Evolutionary conservation across 2,329 filamentous ascomycete species (phyloP), one percentile per base, ranked within the genome.

Genomic region (Fusarium papillatum): DNA sequence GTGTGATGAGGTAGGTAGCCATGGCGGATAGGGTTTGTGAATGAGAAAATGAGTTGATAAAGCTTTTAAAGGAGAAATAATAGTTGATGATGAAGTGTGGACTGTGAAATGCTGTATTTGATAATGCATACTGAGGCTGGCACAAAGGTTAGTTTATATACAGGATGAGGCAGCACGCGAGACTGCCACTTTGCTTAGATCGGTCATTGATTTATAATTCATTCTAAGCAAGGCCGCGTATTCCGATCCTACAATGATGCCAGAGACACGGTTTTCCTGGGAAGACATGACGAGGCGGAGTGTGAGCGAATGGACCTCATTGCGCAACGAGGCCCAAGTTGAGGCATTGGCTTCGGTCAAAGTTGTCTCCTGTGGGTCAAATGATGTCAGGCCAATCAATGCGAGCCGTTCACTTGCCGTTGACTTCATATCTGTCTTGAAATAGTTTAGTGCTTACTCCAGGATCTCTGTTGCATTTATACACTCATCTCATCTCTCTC

Each of bases 1-100:
- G 82, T 2, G 81, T 82, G 72, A 84, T 69, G 11, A 84, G 78
- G 65, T 83, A 84, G 66, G 81, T 83, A 31, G 80, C n/a, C 82
- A 84, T 64, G 62, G 14, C 17, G 43, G 36, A 41, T 29, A 29
- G 10, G 6, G 9, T 11, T 19, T 22, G 29, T 26, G 17, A 16
- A 43, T n/a, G 38, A 31, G 14, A 48, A 14, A 48, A 16, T 11
- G 29, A 7, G 16, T 29, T 24, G 7, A 43, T 31, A 2, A 5
- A 6, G 3, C 7, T 14, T n/a, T 0, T 31, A 5, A 17, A 7
- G 19, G 31, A 61, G 34, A 26, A 5, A 22, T 8, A 39, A 22
- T 34, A 50, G 9, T 13, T 19, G 7, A 34, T 43, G 14, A 26
- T 55, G 13, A 11, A 26, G 8, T 24, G 22, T 17, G 22, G 10